A percentile compares a stretch with the other conserved stretches of the same genome.
Evolutionary conservation across 139 green algal genomes (phyloP).

Genomic region (Chlamydomonas urium): DNA sequence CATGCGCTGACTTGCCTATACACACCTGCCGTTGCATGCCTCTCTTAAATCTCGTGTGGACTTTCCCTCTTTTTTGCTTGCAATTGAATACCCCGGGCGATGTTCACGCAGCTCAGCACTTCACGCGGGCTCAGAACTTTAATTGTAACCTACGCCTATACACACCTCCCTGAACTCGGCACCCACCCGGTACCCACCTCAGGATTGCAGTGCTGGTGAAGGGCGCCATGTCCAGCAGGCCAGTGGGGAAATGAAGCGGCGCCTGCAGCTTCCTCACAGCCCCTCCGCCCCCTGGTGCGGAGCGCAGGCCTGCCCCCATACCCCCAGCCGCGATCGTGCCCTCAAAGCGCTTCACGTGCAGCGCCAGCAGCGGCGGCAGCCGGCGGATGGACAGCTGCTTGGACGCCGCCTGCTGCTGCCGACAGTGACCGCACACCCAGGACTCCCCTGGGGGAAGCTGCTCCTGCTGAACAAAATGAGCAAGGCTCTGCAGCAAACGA

Average conservation of each 20-base stretch:
- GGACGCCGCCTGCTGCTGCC: slow-evolving; percentile 27
- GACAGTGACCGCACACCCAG: slow-evolving; percentile 62
- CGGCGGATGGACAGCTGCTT: slow-evolving; percentile 87
- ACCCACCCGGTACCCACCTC: background rate
- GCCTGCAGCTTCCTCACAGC: slow-evolving; percentile 67
- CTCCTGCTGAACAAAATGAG: slow-evolving; percentile 64
- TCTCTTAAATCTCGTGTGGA: too few relatives aligned
- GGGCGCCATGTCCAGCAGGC: slow-evolving; percentile 70
- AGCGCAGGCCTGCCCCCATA: too few relatives aligned
- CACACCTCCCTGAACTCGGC: background rate
- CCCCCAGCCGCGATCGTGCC: too few relatives aligned
- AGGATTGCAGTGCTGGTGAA: slow-evolving; percentile 50
- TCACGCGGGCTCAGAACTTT: too few relatives aligned
- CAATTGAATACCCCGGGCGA: too few relatives aligned
- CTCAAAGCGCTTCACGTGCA: slow-evolving; percentile 93
- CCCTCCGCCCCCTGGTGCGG: background rate
- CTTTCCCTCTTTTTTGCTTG: too few relatives aligned
- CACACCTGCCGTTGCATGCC: too few relatives aligned
- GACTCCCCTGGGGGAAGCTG: slow-evolving; percentile 32
- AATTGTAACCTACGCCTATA: too few relatives aligned
- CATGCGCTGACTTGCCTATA: too few relatives aligned
- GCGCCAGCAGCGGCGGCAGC: slow-evolving; percentile 77
- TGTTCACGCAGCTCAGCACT: too few relatives aligned
- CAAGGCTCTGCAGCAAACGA: background rate
- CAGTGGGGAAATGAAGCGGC: slow-evolving; percentile 66